Percentiles rank a stretch among this genome's conserved stretches.
Conservation (phyloP, 257 asterid species). For the Scutellaria barbata region DNA sequence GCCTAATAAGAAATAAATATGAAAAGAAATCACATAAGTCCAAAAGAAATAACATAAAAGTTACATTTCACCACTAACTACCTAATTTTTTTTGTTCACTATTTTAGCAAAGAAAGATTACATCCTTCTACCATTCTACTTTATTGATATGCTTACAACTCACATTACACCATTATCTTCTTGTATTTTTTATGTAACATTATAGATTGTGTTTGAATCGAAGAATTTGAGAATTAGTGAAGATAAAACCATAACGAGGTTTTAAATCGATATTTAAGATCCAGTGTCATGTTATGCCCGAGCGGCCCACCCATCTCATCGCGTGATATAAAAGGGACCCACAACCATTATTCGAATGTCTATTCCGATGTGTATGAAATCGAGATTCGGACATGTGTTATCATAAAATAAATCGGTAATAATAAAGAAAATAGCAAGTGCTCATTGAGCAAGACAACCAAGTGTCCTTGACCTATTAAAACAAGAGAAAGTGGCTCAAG, state of each 20-base stretch:
- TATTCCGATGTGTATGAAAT: neutral
- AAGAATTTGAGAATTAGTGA: no score
- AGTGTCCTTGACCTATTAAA: constrained; percentile 11
- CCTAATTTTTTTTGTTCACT: constrained; percentile 4
- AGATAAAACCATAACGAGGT: no score
- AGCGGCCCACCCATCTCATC: no score
- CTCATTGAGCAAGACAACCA: constrained; percentile 21
- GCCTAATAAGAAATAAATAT: constrained; percentile 13
- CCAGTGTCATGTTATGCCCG: no score
- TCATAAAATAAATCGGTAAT: neutral
- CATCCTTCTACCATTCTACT: constrained; percentile 40
- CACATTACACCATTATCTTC: neutral
- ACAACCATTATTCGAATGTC: no score
- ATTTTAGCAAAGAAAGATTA: constrained; percentile 37
- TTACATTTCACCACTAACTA: constrained; percentile 32
- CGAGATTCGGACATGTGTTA: neutral
- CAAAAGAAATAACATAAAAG: constrained; percentile 9
- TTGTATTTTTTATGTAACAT: constrained; percentile 11
- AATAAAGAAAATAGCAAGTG: constrained; percentile 20
- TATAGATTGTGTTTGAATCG: no score
- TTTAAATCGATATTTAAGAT: no score
- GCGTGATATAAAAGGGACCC: no score
- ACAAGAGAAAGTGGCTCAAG: constrained; percentile 30
- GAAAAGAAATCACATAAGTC: constrained; percentile 11
- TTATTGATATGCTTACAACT: constrained; percentile 33